Evolutionary conservation across 805 yeast species (phyloP), one percentile per base, ranked within the genome.

Genomic region (Candida ortonii): DNA sequence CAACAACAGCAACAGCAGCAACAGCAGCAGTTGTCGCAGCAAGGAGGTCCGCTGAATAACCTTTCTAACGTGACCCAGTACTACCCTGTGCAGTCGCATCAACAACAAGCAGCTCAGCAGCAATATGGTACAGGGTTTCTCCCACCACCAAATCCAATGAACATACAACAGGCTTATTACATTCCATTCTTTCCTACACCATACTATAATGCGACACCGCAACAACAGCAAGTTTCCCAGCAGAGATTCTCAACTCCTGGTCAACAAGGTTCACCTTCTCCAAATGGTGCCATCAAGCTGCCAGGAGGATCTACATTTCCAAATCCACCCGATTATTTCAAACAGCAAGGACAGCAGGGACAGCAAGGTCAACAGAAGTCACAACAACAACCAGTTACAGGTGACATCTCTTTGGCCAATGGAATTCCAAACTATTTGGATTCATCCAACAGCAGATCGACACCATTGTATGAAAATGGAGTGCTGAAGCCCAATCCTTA

Each of bases 91-190:
- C 44, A 43, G 23, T 46, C 28, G 13, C 36, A 22, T 12, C 41
- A 37, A 21, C 27, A 25, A 22, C 45, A 34, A 22, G 41, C 39
- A 21, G 29, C 41, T 15, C 40, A 43, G 16, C 52, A 45, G 16
- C 54, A 51, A 23, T 51, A 49, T 16, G 43, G 40, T 19, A 34
- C 45, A 23, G 42, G 43, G 19, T 50, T 43, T 34, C 23, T 50
- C 27, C 57, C 57, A 18, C 55, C 52, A n/a, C 54, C 55, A 28
- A 42, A 33, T 36, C 50, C 54, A 3, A 41, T 48, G 44, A 44
- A 41, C 30, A 30, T 47, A 40, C 52, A 44, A 34, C 55, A 47
- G 32, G 46, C 48, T 8, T 52, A 47, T 28, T 45, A 43, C 28
- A 35, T 49, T 16, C 55, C 57, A 2, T 50, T 42, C 27, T 49